phyloP scores from a whole-genome alignment of 2,329 filamentous ascomycete species.

The Hypoxylon sp. region DNA sequence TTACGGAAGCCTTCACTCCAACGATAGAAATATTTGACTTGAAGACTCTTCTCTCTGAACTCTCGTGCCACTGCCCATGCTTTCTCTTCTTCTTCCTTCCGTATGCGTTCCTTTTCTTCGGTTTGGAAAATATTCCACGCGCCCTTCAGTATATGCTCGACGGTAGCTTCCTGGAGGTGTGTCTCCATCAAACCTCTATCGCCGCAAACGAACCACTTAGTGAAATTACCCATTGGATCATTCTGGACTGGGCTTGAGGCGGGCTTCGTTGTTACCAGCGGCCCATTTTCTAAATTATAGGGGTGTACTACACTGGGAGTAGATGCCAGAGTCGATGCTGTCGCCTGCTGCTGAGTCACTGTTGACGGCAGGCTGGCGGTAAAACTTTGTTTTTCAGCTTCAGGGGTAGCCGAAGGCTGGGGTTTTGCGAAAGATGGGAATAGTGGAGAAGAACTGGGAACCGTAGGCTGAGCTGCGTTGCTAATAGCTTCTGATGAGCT shows the following conservation, averaged over 20 bases:
- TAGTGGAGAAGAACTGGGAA: not conserved
- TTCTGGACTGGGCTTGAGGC: slow-evolving; percentile 42
- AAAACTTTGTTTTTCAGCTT: not conserved
- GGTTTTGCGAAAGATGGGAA: not conserved
- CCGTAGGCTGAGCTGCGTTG: slow-evolving; percentile 5
- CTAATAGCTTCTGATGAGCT: slow-evolving; percentile 1
- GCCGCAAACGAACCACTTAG: slow-evolving; percentile 68
- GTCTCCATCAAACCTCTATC: slow-evolving; percentile 68
- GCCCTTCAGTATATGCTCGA: slow-evolving; percentile 62
- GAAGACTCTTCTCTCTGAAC: slow-evolving; percentile 66
- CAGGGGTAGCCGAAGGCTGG: not conserved
- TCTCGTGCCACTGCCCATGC: slow-evolving; percentile 63
- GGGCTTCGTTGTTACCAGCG: not conserved
- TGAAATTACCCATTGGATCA: slow-evolving; percentile 65
- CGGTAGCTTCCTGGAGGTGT: slow-evolving; percentile 61
- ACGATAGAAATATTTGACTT: slow-evolving; percentile 69
- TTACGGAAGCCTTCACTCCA: slow-evolving; percentile 68
- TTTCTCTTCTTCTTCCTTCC: slow-evolving; percentile 64
- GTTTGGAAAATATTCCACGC: slow-evolving; percentile 60
- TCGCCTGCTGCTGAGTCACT: slow-evolving; percentile 4
- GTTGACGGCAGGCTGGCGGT: not conserved
- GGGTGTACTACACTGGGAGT: not conserved
- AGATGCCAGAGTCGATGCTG: not conserved
- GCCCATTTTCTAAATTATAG: slow-evolving; percentile 1
- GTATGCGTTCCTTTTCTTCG: slow-evolving; percentile 60